These are phyloP conservation scores for Tolypocladium sp. DNA, from an alignment of 2,329 filamentous ascomycete genomes.

Conservation along the genomic window DNA sequence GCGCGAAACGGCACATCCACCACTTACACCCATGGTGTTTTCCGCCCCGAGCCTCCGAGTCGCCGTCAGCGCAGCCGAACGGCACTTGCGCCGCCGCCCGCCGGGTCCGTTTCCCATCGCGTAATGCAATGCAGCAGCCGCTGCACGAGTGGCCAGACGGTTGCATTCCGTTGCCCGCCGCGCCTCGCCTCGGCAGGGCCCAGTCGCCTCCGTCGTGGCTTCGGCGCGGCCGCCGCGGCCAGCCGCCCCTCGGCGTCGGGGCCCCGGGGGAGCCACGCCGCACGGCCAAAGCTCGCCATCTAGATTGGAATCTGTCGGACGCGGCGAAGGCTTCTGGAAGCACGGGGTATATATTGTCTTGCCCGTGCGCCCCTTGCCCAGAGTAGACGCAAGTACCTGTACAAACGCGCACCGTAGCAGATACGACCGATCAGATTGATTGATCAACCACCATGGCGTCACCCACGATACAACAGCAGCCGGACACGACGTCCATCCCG, in stretches of 20 bases:
- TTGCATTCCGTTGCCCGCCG: background rate
- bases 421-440: background rate
- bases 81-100: too few species aligned
- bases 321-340: background rate
- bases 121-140: background rate
- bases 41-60: too few species aligned
- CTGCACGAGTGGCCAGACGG: background rate
- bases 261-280: background rate
- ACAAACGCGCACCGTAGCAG: background rate
- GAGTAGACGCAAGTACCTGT: background rate
- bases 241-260: background rate
- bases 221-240: background rate
- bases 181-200: too few species aligned
- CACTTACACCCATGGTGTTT: too few species aligned
- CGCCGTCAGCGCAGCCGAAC: too few species aligned
- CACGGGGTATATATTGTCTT: background rate
- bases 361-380: background rate
- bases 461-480: slow-evolving; percentile 7
- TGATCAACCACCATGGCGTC: slow-evolving; percentile 9
- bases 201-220: background rate
- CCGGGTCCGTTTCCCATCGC: background rate
- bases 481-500: slow-evolving; percentile 31
- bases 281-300: background rate
- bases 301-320: background rate
- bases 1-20: too few species aligned